Base-by-base conservation (phyloP, 345 rosid genomes). In the Hibiscus trionum region DNA sequence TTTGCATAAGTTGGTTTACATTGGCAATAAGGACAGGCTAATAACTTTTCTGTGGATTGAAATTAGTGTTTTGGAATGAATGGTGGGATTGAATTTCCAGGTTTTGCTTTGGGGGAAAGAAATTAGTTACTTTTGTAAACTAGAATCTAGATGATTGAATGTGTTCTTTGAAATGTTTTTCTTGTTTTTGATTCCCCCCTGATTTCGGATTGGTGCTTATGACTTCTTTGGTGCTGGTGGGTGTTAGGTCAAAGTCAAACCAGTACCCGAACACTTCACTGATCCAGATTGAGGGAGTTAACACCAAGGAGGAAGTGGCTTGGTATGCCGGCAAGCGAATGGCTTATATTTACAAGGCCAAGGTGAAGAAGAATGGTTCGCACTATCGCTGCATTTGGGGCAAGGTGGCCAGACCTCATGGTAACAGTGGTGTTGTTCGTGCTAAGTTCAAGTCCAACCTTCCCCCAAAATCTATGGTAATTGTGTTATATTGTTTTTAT, bases 361-460 rank as follows among this genome's bases (percentile, higher is more conserved):
- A 86, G 82, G 89, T 88, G 70, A 93, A 88, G 91, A 85, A 82
- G 88, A 79, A 88, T 24, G 96, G 96, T 6, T 76, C 88, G 0
- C 94, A 90, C 82, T 93, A 90, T 70, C 95, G 96, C 26, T 93
- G 98, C 88, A 90, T 93, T 24, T 93, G 98, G 98, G 98, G 98
- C 7, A 90, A 93, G 83, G 98, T 93, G 7, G 7, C 80, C 11
- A 84, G 98, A 82, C 91, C 98, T 77, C 96, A 90, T 56, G 98
- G 98, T 77, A 93, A 93, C 90, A 93, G 90, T 4, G 96, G 98
- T 15, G 91, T 93, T 4, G 96, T 93, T 7, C 92, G 98, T 21
- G 88, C 96, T 8, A 87, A 86, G 85, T 93, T 93, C 86, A 93
- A 86, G 77, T 90, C 96, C 27, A 93, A 93, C 74, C 78, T 90